Conservation (phyloP, 805 yeast genomes). For the Kurtzmaniella fragi region DNA sequence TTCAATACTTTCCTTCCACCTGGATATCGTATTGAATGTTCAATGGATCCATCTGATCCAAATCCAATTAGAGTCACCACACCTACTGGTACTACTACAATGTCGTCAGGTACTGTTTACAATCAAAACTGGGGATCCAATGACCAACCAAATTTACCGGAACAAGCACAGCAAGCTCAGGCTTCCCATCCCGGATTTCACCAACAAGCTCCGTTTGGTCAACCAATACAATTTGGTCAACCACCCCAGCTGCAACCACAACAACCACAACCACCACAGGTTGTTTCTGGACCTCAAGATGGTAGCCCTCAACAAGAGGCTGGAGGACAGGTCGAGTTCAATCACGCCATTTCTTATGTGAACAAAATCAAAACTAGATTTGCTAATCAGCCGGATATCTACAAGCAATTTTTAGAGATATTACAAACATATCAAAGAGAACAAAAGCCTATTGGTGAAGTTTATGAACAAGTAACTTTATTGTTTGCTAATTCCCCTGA, state of each 20-base stretch:
- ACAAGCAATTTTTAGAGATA: conserved; percentile 90
- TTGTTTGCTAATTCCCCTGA: conserved; percentile 93
- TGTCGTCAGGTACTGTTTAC: conserved; percentile 46
- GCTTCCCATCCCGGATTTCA: conserved; percentile 4
- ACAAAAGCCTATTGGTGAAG: conserved; percentile 92
- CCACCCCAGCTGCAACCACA: conserved; percentile 4
- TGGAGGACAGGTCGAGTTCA: conserved; percentile 83
- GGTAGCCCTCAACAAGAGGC: conserved; percentile 19
- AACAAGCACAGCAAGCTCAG: conserved; percentile 3
- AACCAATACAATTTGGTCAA: conserved; percentile 8
- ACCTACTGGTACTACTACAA: conserved; percentile 82
- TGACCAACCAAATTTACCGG: conserved; percentile 3
- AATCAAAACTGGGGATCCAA: conserved; percentile 19
- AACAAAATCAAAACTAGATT: conserved; percentile 93
- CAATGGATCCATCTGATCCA: conserved; percentile 82
- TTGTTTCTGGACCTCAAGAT: neutral
- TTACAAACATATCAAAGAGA: conserved; percentile 95
- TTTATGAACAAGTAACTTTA: conserved; percentile 86
- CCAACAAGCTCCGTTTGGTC: conserved; percentile 6
- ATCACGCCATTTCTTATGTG: conserved; percentile 94
- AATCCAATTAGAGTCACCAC: conserved; percentile 92
- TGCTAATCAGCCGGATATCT: conserved; percentile 90
- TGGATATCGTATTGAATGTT: conserved; percentile 91
- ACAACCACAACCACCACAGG: neutral
- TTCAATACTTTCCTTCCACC: conserved; percentile 97